Conservation (phyloP, 352 stramenopile genomes). For the Elongisporangium undulatum region DNA sequence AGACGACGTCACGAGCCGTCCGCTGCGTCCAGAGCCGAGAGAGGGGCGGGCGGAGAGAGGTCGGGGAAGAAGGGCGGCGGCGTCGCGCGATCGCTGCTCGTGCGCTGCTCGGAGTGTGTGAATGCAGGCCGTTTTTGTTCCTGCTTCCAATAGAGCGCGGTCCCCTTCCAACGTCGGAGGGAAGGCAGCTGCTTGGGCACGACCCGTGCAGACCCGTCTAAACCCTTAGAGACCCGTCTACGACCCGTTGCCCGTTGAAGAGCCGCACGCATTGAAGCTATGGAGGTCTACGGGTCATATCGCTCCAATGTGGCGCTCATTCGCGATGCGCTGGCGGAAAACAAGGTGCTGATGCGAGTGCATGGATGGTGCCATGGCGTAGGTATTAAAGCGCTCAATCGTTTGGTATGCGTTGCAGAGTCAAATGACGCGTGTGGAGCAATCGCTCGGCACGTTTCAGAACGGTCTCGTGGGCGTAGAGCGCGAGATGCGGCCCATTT, state of each 20-base stretch:
- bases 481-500: constrained; percentile 79
- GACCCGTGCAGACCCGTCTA: too few species aligned
- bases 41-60: neutral
- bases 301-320: constrained; percentile 48
- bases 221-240: neutral
- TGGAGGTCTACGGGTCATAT: constrained; percentile 59
- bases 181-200: too few species aligned
- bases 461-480: constrained; percentile 62
- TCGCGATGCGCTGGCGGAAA: constrained; percentile 55
- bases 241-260: neutral
- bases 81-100: neutral
- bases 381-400: constrained; percentile 2
- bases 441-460: constrained; percentile 58
- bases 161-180: neutral
- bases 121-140: constrained; percentile 1
- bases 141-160: constrained; percentile 11
- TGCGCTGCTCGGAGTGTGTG: neutral
- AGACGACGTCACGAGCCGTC: neutral
- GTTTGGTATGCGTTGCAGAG: constrained; percentile 15
- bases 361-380: neutral
- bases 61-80: neutral
- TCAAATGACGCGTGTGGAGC: constrained; percentile 57
- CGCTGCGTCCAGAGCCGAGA: neutral
- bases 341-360: constrained; percentile 31
- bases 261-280: constrained; percentile 6